These are phyloP conservation scores for Notholithocarpus densiflorus DNA, from an alignment of 306 rosid genomes.

Conservation along the genomic window DNA sequence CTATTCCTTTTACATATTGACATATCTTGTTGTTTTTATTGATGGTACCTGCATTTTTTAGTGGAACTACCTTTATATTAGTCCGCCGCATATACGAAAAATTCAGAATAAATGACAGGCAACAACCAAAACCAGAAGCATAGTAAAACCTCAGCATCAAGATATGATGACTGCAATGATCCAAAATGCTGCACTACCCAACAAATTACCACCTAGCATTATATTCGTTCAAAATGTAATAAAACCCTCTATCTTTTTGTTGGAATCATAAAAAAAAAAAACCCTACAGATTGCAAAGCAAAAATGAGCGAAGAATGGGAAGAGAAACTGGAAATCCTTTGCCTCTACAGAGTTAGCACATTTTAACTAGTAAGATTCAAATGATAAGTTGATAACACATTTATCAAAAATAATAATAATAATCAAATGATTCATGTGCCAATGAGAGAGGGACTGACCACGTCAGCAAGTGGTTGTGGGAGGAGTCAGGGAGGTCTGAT, in stretches of 20 bases:
- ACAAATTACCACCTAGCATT: neutral
- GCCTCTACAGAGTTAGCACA: neutral
- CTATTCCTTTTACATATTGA: conserved; percentile 60
- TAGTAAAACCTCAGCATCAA: neutral
- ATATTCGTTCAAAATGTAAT: neutral
- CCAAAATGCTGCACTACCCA: neutral
- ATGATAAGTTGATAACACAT: neutral
- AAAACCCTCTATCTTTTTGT: neutral
- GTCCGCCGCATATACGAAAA: neutral
- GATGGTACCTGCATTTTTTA: conserved; percentile 79
- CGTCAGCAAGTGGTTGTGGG: conserved; percentile 56
- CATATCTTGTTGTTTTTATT: conserved; percentile 76
- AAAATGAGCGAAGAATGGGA: neutral
- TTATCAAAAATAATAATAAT: neutral
- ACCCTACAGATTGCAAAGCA: no score
- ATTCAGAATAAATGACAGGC: neutral
- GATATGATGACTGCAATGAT: neutral
- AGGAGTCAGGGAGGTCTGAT: conserved; percentile 1
- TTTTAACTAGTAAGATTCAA: neutral
- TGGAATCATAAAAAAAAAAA: neutral
- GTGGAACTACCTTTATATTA: conserved; percentile 32
- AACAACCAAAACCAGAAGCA: neutral
- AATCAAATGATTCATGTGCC: neutral
- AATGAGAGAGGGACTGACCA: conserved; percentile 23
- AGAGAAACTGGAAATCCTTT: neutral